phyloP scores from a whole-genome alignment of 371 early-diverging fungal species.

The Zychaea mexicana region DNA sequence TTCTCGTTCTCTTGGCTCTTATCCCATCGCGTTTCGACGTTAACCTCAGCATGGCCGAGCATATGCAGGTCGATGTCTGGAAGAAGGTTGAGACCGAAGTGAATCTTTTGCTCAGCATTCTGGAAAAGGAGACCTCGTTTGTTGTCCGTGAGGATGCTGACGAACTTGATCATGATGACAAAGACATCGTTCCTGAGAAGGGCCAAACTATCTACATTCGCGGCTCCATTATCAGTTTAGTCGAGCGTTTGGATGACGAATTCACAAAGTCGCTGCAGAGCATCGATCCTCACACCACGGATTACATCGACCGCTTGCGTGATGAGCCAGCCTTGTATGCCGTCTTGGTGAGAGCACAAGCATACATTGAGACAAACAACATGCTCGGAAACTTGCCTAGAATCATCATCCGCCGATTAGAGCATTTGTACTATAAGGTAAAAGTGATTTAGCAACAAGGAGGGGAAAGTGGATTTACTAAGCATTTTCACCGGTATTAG shows the following conservation, averaged over 20 bases:
- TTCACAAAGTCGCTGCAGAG: constrained; percentile 93
- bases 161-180: constrained; percentile 69
- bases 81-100: constrained; percentile 73
- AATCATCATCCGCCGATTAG: constrained; percentile 85
- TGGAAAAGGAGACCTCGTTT: constrained; percentile 71
- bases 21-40: constrained; percentile 93
- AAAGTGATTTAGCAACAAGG: neutral
- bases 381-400: constrained; percentile 68
- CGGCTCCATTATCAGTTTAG: constrained; percentile 87
- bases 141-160: constrained; percentile 68
- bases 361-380: constrained; percentile 70
- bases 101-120: constrained; percentile 69
- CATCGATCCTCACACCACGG: constrained; percentile 95
- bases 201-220: constrained; percentile 64
- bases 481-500: too few relatives aligned
- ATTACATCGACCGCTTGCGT: constrained; percentile 92
- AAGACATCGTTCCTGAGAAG: constrained; percentile 59
- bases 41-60: constrained; percentile 63
- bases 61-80: constrained; percentile 83
- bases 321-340: constrained; percentile 90
- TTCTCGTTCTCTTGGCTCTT: constrained; percentile 84
- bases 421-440: constrained; percentile 96
- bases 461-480: too few relatives aligned
- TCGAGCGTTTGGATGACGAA: constrained; percentile 97
- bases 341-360: constrained; percentile 85